Evolutionary conservation across 768 basidiomycete genomes (phyloP), one percentile per base, ranked within the genome.

Genomic region (Paxillus rubicundulus): DNA sequence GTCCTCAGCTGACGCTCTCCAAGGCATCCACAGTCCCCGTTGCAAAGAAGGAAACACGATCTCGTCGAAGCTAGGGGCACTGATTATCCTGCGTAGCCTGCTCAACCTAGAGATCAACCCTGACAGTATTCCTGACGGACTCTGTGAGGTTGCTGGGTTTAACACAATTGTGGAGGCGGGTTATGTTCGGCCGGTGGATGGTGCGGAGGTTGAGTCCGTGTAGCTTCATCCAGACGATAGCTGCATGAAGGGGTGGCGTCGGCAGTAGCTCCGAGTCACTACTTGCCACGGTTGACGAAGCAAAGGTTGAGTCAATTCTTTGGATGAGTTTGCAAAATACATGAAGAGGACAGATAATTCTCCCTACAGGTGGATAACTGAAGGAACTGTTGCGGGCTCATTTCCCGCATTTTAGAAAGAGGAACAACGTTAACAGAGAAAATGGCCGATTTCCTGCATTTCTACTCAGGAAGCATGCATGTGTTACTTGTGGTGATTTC

Each of bases 31-130:
- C 53, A 86, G 85, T 59, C 63, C 77, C 16, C 65, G 62, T 7
- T 94, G 92, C 70, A 82, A 72, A 62, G 85, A 90, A 65, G 77
- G 77, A 47, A 92, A 92, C 68, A 67, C 75, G n/a, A 82, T 92
- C 3, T 77, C 75, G 14, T 89, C 86, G 10, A 93, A 93, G 64
- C 50, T 78, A 7, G 92, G 92, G n/a, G 89, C 90, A 1, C 65
- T 77, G 24, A 68, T 92, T 24, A 71, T 92, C 36, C 70, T 92
- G 7, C 80, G 79, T 40, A 77, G 78, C 16, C 67, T 92, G 13
- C 77, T 91, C 16, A 78, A 71, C 33, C 56, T 75, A 28, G 62
- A 72, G 28, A 72, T 77, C 51, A 64, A 77, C 52, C 58, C 67
- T 5, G 64, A 74, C 32, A 63, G 56, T 39, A 69, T 82, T 50